These are phyloP conservation scores for Aspergillus nanangensis DNA, from an alignment of 495 filamentous ascomycete species.

Conservation along the genomic window DNA sequence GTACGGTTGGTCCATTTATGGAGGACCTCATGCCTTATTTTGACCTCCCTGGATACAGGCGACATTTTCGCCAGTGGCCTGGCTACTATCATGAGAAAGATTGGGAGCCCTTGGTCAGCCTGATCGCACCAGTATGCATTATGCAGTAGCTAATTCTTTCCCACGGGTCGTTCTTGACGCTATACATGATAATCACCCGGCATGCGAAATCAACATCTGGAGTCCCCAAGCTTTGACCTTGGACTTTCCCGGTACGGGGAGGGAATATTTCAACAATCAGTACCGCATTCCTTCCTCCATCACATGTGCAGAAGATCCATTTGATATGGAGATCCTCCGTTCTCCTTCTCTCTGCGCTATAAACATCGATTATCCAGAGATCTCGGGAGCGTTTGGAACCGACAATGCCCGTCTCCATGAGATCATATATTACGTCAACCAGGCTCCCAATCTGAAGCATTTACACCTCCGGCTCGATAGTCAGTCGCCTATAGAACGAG, in stretches of 20 bases:
- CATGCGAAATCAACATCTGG: not conserved
- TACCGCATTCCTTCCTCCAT: too few species aligned
- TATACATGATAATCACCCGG: not conserved
- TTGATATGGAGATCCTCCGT: not conserved
- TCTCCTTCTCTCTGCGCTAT: not conserved
- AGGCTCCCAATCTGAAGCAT: not conserved
- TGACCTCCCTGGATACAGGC: not conserved
- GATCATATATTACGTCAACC: not conserved
- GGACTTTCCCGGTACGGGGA: not conserved
- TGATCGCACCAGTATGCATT: not conserved
- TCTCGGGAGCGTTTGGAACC: too few species aligned
- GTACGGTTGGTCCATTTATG: not conserved
- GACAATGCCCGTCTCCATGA: too few species aligned
- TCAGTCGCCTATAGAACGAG: too few species aligned
- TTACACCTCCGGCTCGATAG: not conserved
- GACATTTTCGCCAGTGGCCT: not conserved
- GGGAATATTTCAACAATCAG: not conserved
- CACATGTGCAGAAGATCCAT: not conserved
- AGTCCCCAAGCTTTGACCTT: not conserved
- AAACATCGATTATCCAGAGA: not conserved
- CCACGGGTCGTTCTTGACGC: not conserved
- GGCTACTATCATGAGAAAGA: not conserved
- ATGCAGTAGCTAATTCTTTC: not conserved
- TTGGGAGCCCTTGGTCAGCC: not conserved
- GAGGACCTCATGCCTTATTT: not conserved